These are phyloP conservation scores for Amaranthus hypochondriacus DNA, from an alignment of 148 eudicot species.

Conservation along the genomic window DNA sequence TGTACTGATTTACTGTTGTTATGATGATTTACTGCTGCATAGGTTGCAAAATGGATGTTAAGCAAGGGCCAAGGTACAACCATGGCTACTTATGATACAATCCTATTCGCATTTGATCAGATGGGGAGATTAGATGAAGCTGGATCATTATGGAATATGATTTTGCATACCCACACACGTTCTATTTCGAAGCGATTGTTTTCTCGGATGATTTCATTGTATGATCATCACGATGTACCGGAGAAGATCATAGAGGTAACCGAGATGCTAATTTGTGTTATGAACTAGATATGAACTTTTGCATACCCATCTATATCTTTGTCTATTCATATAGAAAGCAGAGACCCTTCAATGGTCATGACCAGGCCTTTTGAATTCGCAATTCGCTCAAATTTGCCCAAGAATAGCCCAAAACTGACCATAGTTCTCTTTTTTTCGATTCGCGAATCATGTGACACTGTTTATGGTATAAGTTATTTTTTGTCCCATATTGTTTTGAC, in stretches of 20 bases:
- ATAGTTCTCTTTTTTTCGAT: too few relatives aligned
- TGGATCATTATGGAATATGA: constrained; percentile 85
- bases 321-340: too few relatives aligned
- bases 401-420: too few relatives aligned
- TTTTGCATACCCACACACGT: constrained; percentile 71
- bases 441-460: too few relatives aligned
- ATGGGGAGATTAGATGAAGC: constrained; percentile 77
- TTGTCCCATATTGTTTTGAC: too few relatives aligned
- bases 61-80: constrained; percentile 98
- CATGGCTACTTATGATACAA: constrained; percentile 77
- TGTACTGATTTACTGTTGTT: constrained; percentile 8
- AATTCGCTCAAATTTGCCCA: too few relatives aligned
- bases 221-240: constrained; percentile 66
- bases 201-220: constrained; percentile 78
- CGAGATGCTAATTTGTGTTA: background rate
- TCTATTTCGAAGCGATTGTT: constrained; percentile 73
- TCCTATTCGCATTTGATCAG: constrained; percentile 74
- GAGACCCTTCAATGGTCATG: too few relatives aligned
- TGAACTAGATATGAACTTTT: background rate
- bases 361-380: too few relatives aligned
- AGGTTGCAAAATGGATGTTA: constrained; percentile 97
- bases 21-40: constrained; percentile 9
- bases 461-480: too few relatives aligned
- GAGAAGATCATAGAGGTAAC: constrained; percentile 79
- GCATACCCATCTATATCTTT: too few relatives aligned